phyloP scores from a whole-genome alignment of 805 yeast genomes.

The Saccharomycopsis sp. region DNA sequence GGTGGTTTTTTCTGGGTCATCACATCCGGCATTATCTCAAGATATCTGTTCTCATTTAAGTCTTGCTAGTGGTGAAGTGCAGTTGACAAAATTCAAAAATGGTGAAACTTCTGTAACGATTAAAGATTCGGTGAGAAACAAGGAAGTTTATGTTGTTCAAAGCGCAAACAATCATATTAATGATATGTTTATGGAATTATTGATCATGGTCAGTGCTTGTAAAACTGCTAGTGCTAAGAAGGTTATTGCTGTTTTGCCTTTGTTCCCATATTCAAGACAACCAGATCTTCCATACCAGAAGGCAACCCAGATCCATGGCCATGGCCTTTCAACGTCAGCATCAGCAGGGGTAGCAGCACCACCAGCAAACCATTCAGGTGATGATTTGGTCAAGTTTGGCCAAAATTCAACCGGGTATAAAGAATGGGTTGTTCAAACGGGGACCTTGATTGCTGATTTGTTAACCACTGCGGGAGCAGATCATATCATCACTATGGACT shows the following conservation, averaged over 20 bases:
- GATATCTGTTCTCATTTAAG: slow-evolving; percentile 72
- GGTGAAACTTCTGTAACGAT: slow-evolving; percentile 92
- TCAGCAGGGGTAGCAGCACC: slow-evolving; percentile 10
- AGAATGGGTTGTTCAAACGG: slow-evolving; percentile 94
- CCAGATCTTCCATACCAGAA: slow-evolving; percentile 81
- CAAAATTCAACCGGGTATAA: slow-evolving; percentile 62
- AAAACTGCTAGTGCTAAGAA: slow-evolving; percentile 84
- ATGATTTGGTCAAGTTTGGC: slow-evolving; percentile 27
- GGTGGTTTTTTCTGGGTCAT: slow-evolving; percentile 82
- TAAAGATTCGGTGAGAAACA: slow-evolving; percentile 86
- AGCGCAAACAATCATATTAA: slow-evolving; percentile 83
- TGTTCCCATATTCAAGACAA: slow-evolving; percentile 93
- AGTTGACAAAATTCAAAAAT: slow-evolving; percentile 65
- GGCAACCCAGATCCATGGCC: slow-evolving; percentile 25
- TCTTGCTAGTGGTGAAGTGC: slow-evolving; percentile 62
- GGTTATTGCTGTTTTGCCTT: slow-evolving; percentile 86
- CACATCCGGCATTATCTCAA: slow-evolving; percentile 74
- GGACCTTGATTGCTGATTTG: slow-evolving; percentile 83
- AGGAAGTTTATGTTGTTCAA: slow-evolving; percentile 89
- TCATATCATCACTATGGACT: slow-evolving; percentile 93
- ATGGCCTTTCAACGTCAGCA: slow-evolving; percentile 12
- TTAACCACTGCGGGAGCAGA: slow-evolving; percentile 93
- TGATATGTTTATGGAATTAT: slow-evolving; percentile 75
- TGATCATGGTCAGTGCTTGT: slow-evolving; percentile 85
- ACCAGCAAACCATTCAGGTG: slow-evolving; percentile 31